These are phyloP conservation scores for Mycena kentingensis DNA, from an alignment of 768 basidiomycete species.

Conservation along the genomic window DNA sequence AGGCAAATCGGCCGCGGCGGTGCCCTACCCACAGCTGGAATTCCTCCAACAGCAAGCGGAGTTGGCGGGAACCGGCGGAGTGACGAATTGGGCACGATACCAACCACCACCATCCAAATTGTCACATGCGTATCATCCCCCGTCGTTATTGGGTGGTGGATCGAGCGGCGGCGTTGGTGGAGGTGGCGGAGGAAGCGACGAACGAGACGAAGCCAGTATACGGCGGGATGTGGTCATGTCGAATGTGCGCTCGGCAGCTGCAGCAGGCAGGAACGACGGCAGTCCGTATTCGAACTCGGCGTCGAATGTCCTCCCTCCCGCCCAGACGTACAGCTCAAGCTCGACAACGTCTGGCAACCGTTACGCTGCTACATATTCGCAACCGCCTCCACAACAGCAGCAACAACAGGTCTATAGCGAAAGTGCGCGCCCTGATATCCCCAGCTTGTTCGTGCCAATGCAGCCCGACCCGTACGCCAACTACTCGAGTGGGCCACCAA, in stretches of 20 bases:
- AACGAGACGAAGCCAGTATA: slow-evolving; percentile 18
- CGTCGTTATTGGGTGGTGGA: background rate
- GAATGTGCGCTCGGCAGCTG: slow-evolving; percentile 66
- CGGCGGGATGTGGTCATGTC: slow-evolving; percentile 82
- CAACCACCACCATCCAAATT: slow-evolving; percentile 66
- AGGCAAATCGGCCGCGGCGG: slow-evolving; percentile 67
- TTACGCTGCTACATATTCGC: slow-evolving; percentile 58
- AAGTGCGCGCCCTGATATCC: slow-evolving; percentile 60
- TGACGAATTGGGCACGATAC: slow-evolving; percentile 62
- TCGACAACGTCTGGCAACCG: slow-evolving; percentile 58
- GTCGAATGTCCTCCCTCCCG: slow-evolving; percentile 64
- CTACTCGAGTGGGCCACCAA: slow-evolving; percentile 45
- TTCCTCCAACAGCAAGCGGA: slow-evolving; percentile 93
- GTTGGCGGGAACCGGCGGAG: slow-evolving; percentile 64
- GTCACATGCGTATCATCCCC: slow-evolving; percentile 67
- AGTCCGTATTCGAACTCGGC: slow-evolving; percentile 3
- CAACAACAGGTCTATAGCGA: slow-evolving; percentile 52
- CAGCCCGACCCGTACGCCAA: slow-evolving; percentile 78
- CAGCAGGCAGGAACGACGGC: slow-evolving; percentile 41
- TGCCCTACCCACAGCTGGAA: slow-evolving; percentile 88
- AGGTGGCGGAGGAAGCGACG: slow-evolving; percentile 22
- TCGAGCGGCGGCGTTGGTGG: slow-evolving; percentile 66
- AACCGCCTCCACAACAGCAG: slow-evolving; percentile 39
- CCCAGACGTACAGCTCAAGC: slow-evolving; percentile 66
- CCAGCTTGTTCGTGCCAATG: slow-evolving; percentile 75